Conservation (phyloP, 306 rosid genomes). For the Medicago lupulina region DNA sequence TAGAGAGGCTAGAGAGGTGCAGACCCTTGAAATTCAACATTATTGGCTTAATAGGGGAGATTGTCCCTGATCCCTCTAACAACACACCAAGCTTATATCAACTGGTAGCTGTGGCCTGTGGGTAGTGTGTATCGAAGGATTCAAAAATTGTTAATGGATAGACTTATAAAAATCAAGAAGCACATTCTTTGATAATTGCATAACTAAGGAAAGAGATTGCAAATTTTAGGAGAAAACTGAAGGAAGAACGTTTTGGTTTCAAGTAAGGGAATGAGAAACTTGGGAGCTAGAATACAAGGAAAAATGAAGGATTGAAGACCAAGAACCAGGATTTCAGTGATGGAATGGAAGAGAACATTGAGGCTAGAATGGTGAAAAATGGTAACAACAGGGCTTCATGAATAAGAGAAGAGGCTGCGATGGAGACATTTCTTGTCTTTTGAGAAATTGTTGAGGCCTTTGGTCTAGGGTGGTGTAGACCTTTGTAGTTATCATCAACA, state of each 20-base stretch:
- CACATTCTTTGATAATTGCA: slow-evolving; percentile 9
- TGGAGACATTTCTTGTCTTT: slow-evolving; percentile 1
- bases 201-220: slow-evolving; percentile 5
- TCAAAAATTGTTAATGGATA: background rate
- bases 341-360: background rate
- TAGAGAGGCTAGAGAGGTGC: background rate
- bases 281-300: background rate
- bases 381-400: background rate
- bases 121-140: background rate
- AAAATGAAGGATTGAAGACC: background rate
- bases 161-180: background rate
- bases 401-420: background rate
- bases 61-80: background rate
- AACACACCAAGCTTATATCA: background rate
- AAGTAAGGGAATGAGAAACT: background rate
- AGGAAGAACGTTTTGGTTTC: background rate
- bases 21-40: background rate
- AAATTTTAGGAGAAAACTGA: background rate
- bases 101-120: background rate
- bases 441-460: background rate
- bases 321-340: background rate
- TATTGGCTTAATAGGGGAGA: background rate
- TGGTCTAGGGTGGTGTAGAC: slow-evolving; percentile 15
- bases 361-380: background rate
- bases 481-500: slow-evolving; percentile 1